Percentiles rank a stretch among this genome's conserved stretches.
Conservation (phyloP, 208 protist species). For the Trypanosoma mega region DNA sequence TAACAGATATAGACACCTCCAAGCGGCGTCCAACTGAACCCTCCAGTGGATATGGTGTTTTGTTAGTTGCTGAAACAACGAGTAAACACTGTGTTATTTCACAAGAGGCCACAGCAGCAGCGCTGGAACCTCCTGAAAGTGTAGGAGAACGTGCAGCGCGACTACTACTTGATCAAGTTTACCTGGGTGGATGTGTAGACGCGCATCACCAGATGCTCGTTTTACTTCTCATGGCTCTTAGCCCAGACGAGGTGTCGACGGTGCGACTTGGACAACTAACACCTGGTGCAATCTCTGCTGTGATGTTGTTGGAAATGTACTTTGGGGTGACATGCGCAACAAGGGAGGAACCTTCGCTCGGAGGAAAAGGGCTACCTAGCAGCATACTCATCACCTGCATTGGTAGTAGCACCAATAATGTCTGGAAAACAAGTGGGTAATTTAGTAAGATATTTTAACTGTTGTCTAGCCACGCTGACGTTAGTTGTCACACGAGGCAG, state of each 20-base stretch:
- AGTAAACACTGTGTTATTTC: constrained; percentile 80
- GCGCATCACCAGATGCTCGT: constrained; percentile 88
- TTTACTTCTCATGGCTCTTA: constrained; percentile 90
- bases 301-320: constrained; percentile 86
- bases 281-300: constrained; percentile 59
- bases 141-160: constrained; percentile 78
- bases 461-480: not conserved
- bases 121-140: constrained; percentile 76
- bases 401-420: constrained; percentile 81
- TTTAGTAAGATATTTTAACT: not conserved
- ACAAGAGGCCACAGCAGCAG: constrained; percentile 75
- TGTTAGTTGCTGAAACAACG: constrained; percentile 93
- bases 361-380: constrained; percentile 40
- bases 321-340: constrained; percentile 84
- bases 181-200: constrained; percentile 88
- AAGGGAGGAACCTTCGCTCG: constrained; percentile 70
- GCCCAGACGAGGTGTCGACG: constrained; percentile 90
- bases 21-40: constrained; percentile 40
- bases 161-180: constrained; percentile 85
- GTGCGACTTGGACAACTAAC: constrained; percentile 87
- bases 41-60: constrained; percentile 89
- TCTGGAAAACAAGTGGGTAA: constrained; percentile 76
- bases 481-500: too few relatives aligned
- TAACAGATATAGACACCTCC: constrained; percentile 85
- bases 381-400: constrained; percentile 87